Conservation (phyloP, 257 asterid genomes). For the Nicotiana undulata region DNA sequence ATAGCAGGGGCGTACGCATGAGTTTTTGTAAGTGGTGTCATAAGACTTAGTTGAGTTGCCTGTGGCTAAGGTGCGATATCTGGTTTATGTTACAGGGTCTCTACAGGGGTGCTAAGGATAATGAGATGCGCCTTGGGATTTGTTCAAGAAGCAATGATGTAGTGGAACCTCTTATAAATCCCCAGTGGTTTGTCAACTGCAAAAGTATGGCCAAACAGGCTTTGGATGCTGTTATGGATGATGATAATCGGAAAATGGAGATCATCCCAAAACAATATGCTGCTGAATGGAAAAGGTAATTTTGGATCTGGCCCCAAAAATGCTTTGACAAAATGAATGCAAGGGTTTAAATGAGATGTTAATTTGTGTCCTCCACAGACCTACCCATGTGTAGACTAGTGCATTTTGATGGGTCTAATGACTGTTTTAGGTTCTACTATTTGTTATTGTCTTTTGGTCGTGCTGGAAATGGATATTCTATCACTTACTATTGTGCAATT, state of each 20-base stretch:
- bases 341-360: not conserved
- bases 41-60: no score
- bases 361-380: not conserved
- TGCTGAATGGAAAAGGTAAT: constrained; percentile 85
- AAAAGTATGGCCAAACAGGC: constrained; percentile 74
- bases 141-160: constrained; percentile 82
- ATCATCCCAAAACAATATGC: constrained; percentile 72
- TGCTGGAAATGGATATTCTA: not conserved
- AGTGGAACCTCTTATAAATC: constrained; percentile 84
- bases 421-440: not conserved
- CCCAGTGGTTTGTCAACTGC: constrained; percentile 91
- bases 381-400: not conserved
- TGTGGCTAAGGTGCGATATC: no score
- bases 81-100: constrained; percentile 40
- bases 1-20: no score
- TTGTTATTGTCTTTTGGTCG: not conserved
- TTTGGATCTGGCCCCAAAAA: not conserved
- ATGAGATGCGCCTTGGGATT: constrained; percentile 80
- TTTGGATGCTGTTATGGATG: constrained; percentile 58
- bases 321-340: not conserved
- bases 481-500: not conserved
- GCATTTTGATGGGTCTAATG: not conserved
- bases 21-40: no score
- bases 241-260: constrained; percentile 36
- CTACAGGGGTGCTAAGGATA: constrained; percentile 53